phyloP scores from a whole-genome alignment of 495 filamentous ascomycete genomes.

The Jackrogersella minutella region DNA sequence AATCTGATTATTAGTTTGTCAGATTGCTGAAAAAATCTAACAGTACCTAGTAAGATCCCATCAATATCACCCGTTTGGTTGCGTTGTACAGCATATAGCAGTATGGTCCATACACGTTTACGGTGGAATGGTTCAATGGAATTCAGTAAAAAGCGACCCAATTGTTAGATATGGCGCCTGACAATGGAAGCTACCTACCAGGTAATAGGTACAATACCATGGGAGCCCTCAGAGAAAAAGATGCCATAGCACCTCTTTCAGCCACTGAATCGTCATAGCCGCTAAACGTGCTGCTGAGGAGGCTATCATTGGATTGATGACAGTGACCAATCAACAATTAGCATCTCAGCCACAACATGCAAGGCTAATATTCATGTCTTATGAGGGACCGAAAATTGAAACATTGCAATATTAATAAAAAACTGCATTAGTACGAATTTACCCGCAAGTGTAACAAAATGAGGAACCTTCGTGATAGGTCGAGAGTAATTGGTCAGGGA shows the following conservation, averaged over 20 bases:
- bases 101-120: neutral
- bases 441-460: no score
- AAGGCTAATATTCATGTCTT: conserved; percentile 27
- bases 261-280: conserved; percentile 39
- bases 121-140: conserved; percentile 6
- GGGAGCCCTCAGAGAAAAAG: conserved; percentile 19
- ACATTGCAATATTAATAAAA: no score
- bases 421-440: no score
- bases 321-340: conserved; percentile 18
- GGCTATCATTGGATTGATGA: conserved; percentile 32
- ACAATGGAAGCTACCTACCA: no score
- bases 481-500: no score
- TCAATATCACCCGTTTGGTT: conserved; percentile 27
- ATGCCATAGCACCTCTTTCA: conserved; percentile 26
- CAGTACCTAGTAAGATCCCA: conserved; percentile 22
- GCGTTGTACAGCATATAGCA: conserved; percentile 26
- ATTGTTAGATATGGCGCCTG: conserved; percentile 7
- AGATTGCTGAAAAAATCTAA: conserved; percentile 27
- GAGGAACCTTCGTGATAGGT: no score
- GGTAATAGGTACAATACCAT: no score
- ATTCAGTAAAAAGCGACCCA: conserved; percentile 12
- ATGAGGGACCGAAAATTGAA: no score
- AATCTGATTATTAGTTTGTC: conserved; percentile 24
- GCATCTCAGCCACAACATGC: conserved; percentile 30
- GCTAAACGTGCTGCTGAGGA: conserved; percentile 36